Evolutionary conservation across 352 stramenopile species (phyloP).

Genomic region (Pseudoperonospora humuli): DNA sequence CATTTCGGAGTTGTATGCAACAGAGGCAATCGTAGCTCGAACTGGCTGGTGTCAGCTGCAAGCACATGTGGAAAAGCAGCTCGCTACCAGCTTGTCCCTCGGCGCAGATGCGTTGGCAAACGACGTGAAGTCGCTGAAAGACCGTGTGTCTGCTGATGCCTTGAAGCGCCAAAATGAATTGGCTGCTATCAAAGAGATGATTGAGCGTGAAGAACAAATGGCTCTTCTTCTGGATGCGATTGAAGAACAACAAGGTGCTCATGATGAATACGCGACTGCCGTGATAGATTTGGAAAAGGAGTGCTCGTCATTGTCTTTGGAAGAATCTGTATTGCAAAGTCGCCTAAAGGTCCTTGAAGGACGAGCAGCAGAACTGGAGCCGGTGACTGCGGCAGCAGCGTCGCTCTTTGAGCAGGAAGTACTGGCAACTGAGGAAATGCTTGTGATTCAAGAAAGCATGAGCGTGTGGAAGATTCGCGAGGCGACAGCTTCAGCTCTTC

Average conservation of each 20-base stretch:
- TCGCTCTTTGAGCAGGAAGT: constrained; percentile 32
- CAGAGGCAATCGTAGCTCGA: constrained; percentile 41
- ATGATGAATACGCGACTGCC: constrained; percentile 48
- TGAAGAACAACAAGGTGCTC: constrained; percentile 63
- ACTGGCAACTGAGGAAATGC: constrained; percentile 40
- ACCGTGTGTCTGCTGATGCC: constrained; percentile 25
- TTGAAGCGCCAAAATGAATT: constrained; percentile 49
- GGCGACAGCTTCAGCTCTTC: constrained; percentile 36
- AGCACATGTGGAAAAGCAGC: constrained; percentile 45
- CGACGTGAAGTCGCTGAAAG: constrained; percentile 39
- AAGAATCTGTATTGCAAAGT: constrained; percentile 57
- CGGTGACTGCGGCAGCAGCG: constrained; percentile 24
- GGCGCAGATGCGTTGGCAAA: constrained; percentile 30
- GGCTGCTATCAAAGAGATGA: constrained; percentile 49
- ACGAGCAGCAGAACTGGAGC: constrained; percentile 37
- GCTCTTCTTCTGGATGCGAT: constrained; percentile 60
- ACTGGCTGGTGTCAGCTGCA: constrained; percentile 58
- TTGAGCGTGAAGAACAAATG: constrained; percentile 68
- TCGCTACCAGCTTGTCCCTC: constrained; percentile 29
- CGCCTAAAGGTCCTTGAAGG: constrained; percentile 53
- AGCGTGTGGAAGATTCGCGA: constrained; percentile 41
- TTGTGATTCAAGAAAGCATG: constrained; percentile 44
- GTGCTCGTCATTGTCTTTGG: constrained; percentile 51
- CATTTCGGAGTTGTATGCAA: constrained; percentile 38
- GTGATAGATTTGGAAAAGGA: constrained; percentile 52